Base-by-base conservation (phyloP, 106 monocot genomes). In the Apostasia ramifera region DNA sequence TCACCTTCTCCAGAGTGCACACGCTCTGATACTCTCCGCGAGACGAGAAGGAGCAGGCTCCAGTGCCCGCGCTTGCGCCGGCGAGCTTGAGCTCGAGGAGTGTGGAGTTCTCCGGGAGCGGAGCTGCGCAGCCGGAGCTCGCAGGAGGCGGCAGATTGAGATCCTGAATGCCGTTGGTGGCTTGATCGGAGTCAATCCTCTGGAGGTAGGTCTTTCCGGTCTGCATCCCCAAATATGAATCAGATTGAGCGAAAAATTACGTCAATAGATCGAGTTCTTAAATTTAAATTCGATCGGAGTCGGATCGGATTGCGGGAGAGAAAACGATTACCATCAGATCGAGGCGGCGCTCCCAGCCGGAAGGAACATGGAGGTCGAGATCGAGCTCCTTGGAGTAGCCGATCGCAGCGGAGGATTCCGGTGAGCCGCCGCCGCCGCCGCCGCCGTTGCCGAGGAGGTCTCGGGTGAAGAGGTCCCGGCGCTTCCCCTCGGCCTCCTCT, bases 1-100 rank as follows among this genome's bases (percentile, higher is more conserved):
- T 68, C 13, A 68, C 67, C 53, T 68, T 68, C 52, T 68, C 67
- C 4, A 68, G 67, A 38, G 67, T 68, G 67, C 67, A 68, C 9
- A 92, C 92, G 81, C 84, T 92, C 61, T 77, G 84, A 82, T 83
- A 82, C 50, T 61, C 71, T 4, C 61, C 56, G n/a, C 56, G 0
- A 44, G 69, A 42, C 2, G 68, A 3, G 57, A 59, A 47, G 55
- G 62, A 2, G 67, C 0, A 8, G 10, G 38, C 1, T 12, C 42
- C 9, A 66, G 47, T 4, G 56, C 45, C 41, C 42, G 44, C 8
- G 47, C 50, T 48, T 65, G 26, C 65, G 15, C 65, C 49, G 48
- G 65, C 8, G 39, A 69, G 79, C 58, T 63, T 78, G 11, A 78
- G 75, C 40, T 83, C 79, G n/a, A 81, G 78, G 63, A 70, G 47